Evolutionary conservation across 1,284 basidiomycete genomes (phyloP).

Genomic region (Hortiboletus rubellus): DNA sequence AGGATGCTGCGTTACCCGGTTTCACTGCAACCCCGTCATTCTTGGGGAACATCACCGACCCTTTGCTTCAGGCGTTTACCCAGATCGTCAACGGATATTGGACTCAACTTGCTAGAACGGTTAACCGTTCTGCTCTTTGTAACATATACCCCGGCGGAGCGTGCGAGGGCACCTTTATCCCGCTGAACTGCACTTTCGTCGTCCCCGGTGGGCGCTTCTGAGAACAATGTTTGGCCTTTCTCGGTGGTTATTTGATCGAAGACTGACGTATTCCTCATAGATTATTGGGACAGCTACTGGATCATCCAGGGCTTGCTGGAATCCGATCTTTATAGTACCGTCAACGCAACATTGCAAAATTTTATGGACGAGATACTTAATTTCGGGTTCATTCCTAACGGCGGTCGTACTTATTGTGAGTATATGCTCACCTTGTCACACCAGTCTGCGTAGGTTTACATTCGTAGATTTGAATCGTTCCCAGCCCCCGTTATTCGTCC

Average conservation of each 20-base stretch:
- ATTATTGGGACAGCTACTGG: constrained; percentile 89
- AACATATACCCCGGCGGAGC: constrained; percentile 43
- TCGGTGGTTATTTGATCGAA: constrained; percentile 6
- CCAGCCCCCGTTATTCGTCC: constrained; percentile 86
- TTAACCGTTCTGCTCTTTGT: constrained; percentile 73
- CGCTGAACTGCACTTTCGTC: constrained; percentile 87
- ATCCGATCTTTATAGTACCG: constrained; percentile 73
- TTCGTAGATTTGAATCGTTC: constrained; percentile 77
- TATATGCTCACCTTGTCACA: constrained; percentile 12
- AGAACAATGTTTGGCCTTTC: constrained; percentile 56
- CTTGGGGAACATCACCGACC: constrained; percentile 70
- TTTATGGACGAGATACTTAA: constrained; percentile 89
- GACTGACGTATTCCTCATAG: constrained; percentile 28
- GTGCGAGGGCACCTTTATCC: constrained; percentile 85
- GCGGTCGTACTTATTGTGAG: constrained; percentile 79
- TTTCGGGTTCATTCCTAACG: constrained; percentile 91
- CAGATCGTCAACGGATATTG: constrained; percentile 82
- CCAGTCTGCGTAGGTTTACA: neutral
- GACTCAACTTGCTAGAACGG: constrained; percentile 74
- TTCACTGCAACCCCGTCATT: constrained; percentile 71
- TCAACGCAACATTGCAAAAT: constrained; percentile 79
- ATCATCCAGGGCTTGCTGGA: constrained; percentile 82
- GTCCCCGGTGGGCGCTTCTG: constrained; percentile 81
- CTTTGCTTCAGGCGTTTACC: constrained; percentile 71
- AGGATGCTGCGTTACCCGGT: constrained; percentile 59